Conservation (phyloP, 2,329 filamentous ascomycete genomes). For the Coleophoma cylindrospora region DNA sequence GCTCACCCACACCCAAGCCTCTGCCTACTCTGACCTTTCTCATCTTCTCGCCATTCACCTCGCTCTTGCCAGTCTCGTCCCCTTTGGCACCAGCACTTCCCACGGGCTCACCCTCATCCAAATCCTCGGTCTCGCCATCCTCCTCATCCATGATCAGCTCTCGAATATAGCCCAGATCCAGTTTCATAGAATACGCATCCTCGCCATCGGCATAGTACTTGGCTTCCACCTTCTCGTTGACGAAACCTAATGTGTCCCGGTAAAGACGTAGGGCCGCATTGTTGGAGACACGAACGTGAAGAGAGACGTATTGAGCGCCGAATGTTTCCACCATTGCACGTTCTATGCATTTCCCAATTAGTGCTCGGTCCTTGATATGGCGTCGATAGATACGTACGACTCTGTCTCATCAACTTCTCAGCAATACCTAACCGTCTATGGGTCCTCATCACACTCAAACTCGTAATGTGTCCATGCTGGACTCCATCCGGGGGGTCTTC, state of each 20-base stretch:
- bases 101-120: conserved; percentile 66
- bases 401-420: conserved; percentile 96
- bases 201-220: conserved; percentile 98
- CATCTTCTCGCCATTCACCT: conserved; percentile 50
- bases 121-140: conserved; percentile 33
- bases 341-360: conserved; percentile 45
- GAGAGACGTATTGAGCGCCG: conserved; percentile 83
- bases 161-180: conserved; percentile 63
- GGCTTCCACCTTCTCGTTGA: conserved; percentile 76
- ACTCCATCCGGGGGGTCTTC: conserved; percentile 90
- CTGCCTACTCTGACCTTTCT: conserved; percentile 83
- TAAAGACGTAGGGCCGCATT: conserved; percentile 87
- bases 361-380: neutral
- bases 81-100: conserved; percentile 55
- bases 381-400: conserved; percentile 56
- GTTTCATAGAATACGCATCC: conserved; percentile 90
- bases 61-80: conserved; percentile 54
- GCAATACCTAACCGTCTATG: conserved; percentile 87
- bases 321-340: conserved; percentile 96
- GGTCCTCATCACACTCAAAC: conserved; percentile 91
- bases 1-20: conserved; percentile 69
- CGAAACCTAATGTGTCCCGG: conserved; percentile 85
- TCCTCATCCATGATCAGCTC: conserved; percentile 46
- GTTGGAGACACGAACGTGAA: conserved; percentile 95
- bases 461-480: conserved; percentile 94